A percentile compares a stretch with the other conserved stretches of the same genome.
Evolutionary conservation across 2,329 filamentous ascomycete genomes (phyloP).

Genomic region (Verticillium isaacii): DNA sequence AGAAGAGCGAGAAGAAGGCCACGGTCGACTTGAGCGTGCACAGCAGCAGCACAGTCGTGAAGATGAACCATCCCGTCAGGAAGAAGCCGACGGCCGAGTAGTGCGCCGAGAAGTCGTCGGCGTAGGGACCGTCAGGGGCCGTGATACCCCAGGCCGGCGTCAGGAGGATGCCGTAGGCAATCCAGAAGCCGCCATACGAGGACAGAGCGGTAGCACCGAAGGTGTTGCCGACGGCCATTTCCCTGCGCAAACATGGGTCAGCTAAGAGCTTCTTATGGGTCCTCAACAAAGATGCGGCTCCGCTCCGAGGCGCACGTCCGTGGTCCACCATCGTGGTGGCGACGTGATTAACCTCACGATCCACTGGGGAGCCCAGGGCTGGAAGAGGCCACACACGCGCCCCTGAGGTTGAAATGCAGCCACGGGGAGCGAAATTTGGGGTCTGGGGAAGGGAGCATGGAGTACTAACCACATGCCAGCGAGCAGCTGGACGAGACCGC

Average conservation of each 20-base stretch:
- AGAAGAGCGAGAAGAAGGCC: constrained; percentile 74
- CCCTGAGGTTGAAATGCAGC: not conserved
- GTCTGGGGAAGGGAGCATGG: not conserved
- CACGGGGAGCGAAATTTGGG: not conserved
- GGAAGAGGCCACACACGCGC: not conserved
- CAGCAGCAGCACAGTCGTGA: constrained; percentile 69
- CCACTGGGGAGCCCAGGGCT: not conserved
- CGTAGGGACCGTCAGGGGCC: constrained; percentile 38
- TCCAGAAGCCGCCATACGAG: constrained; percentile 83
- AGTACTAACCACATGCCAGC: constrained; percentile 78
- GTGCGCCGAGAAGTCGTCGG: constrained; percentile 37
- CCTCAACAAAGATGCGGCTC: not conserved
- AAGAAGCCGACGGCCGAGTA: constrained; percentile 67
- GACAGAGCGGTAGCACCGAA: constrained; percentile 79
- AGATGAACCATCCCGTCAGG: constrained; percentile 79
- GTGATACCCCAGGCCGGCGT: constrained; percentile 41
- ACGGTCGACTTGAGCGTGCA: constrained; percentile 74
- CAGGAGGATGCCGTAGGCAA: constrained; percentile 67
- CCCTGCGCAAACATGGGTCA: constrained; percentile 43
- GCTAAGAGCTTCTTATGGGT: not conserved
- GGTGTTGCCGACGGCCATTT: constrained; percentile 84
- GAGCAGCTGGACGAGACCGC: constrained; percentile 72
- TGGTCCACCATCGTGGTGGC: not conserved
- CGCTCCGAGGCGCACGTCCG: not conserved
- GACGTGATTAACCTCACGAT: not conserved